Base-by-base conservation (phyloP, 1,139 yeast species). In the Yarrowia galli region DNA sequence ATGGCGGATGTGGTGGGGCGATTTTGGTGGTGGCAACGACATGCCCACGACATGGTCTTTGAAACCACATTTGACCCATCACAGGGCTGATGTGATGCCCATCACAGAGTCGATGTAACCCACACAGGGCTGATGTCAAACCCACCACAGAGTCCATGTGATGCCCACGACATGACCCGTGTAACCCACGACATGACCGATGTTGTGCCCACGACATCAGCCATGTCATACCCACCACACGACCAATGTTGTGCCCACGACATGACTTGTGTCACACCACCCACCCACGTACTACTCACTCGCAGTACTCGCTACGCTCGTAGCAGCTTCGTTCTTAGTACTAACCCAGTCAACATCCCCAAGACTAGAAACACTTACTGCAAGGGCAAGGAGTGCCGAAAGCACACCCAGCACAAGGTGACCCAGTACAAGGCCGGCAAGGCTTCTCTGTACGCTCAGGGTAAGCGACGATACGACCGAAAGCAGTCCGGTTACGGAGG, bases 381-480 rank as follows among this genome's bases (percentile, higher is more conserved):
- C 88, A 92, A 92, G 87, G 98, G 98, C 87, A 95, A 91, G 87
- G 89, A 88, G 83, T 96, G 99, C 88, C 92, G 97, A 82, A 92
- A 92, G 87, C 99, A 96, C 96, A 93, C 99, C 81, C 98, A 92
- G 86, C 99, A 95, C 97, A 95, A 95, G 89, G 99, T 95, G 81
- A 93, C 99, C 84, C 99, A 95, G 88, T 96, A 95, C 96, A 95
- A 95, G 82, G 97, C 98, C 82, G 99, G 99, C 87, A 95, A 95
- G 88, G 98, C 98, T 82, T 93, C 98, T 76, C 89, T 93, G 81
- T 92, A 88, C 83, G 98, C 98, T 78, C 98, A 95, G 87, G 99
- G 99, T 89, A 96, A 96, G 93, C 92, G 99, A 89, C 93, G 99
- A 88, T 95, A 95, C 87, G 99, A 96, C 96, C 97, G 99, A 86